Evolutionary conservation across 768 basidiomycete species (phyloP).

Genomic region (Amanita brunnescens): DNA sequence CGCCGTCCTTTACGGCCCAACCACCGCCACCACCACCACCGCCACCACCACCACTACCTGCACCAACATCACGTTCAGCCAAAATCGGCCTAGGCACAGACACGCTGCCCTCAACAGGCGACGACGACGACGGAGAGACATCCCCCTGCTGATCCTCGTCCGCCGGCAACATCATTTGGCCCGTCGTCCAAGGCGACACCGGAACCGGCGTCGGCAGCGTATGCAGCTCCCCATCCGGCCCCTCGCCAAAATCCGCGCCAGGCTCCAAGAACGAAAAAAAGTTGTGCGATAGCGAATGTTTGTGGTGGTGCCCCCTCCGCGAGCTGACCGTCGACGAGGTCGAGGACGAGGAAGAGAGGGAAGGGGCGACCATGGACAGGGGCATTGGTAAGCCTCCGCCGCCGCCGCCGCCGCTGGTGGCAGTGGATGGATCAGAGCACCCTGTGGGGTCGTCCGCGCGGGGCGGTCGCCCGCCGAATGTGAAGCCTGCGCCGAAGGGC

Average conservation of each 20-base stretch:
- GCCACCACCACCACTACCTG: neutral
- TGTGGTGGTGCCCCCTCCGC: slow-evolving; percentile 83
- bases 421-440: no score
- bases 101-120: no score
- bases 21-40: no score
- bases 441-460: no score
- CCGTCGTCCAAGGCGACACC: slow-evolving; percentile 51
- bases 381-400: slow-evolving; percentile 9
- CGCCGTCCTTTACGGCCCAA: no score
- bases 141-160: no score
- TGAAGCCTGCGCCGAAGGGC: slow-evolving; percentile 48
- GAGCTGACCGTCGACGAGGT: slow-evolving; percentile 31
- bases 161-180: slow-evolving; percentile 31
- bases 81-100: neutral
- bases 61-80: neutral
- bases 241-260: slow-evolving; percentile 20
- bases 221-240: slow-evolving; percentile 23
- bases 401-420: no score
- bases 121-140: neutral
- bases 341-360: slow-evolving; percentile 16
- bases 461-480: slow-evolving; percentile 51
- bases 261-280: slow-evolving; percentile 96
- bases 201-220: slow-evolving; percentile 54
- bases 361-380: slow-evolving; percentile 20
- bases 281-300: slow-evolving; percentile 89